Conservation (phyloP, 2,329 filamentous ascomycete genomes). For the Aspergillus jensenii region DNA sequence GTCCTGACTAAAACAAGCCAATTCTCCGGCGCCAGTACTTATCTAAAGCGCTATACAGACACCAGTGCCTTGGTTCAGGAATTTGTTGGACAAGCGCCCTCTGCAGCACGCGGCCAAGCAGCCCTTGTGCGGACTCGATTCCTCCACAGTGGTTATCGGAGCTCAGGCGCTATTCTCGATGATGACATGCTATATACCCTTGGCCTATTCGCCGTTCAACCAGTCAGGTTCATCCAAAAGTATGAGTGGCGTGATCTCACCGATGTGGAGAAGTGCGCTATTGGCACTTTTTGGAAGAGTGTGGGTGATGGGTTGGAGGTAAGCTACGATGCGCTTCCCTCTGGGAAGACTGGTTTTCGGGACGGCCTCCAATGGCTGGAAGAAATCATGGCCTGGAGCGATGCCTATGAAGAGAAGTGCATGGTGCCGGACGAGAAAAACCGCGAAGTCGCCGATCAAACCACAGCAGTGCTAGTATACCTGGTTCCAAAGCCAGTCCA, state of each 20-base stretch:
- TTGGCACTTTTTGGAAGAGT: constrained; percentile 69
- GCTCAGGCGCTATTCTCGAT: constrained; percentile 59
- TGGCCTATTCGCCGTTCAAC: constrained; percentile 64
- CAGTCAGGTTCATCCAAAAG: constrained; percentile 60
- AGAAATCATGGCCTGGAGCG: constrained; percentile 52
- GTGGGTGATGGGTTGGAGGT: constrained; percentile 71
- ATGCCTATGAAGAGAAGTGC: constrained; percentile 57
- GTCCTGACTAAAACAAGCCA: constrained; percentile 53
- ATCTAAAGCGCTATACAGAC: constrained; percentile 55
- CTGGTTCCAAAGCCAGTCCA: constrained; percentile 51
- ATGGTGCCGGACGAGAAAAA: constrained; percentile 59
- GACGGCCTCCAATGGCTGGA: constrained; percentile 56
- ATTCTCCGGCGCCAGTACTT: constrained; percentile 46
- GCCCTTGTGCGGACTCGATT: constrained; percentile 65
- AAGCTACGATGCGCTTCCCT: constrained; percentile 47
- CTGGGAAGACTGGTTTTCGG: constrained; percentile 40
- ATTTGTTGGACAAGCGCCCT: constrained; percentile 45
- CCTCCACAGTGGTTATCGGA: constrained; percentile 59
- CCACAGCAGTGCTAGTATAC: constrained; percentile 61
- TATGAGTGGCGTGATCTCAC: constrained; percentile 71
- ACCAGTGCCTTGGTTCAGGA: constrained; percentile 53
- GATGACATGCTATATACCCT: constrained; percentile 67
- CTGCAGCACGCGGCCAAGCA: constrained; percentile 46
- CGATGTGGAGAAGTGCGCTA: constrained; percentile 66
- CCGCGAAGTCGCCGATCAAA: constrained; percentile 56